These are phyloP conservation scores for Gamsiella multidivaricata DNA, from an alignment of 192 early-diverging fungal genomes.

Conservation along the genomic window DNA sequence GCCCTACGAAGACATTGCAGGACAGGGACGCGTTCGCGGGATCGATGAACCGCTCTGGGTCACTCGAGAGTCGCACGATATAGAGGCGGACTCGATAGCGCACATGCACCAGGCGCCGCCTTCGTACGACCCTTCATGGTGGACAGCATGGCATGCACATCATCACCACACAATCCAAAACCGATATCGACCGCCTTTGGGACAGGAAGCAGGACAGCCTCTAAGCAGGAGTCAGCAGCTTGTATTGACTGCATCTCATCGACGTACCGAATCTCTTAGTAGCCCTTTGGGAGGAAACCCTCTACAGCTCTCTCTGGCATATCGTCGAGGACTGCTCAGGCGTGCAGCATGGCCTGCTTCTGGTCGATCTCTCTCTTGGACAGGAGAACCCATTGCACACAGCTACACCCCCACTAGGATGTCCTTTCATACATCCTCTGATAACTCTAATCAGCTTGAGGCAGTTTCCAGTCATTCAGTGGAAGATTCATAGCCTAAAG, in stretches of 20 bases:
- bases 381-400: not conserved
- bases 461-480: too few relatives aligned
- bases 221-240: not conserved
- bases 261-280: constrained; percentile 12
- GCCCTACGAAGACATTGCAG: not conserved
- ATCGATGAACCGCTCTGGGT: not conserved
- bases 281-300: not conserved
- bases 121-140: constrained; percentile 35
- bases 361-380: constrained; percentile 35
- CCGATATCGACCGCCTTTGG: not conserved
- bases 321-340: not conserved
- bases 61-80: not conserved
- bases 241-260: not conserved
- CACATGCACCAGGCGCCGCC: constrained; percentile 20
- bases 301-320: not conserved
- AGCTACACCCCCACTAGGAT: not conserved
- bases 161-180: not conserved
- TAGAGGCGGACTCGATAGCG: not conserved
- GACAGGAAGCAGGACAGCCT: not conserved
- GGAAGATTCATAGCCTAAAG: too few relatives aligned
- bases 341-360: not conserved
- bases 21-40: not conserved
- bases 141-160: constrained; percentile 2
- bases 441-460: too few relatives aligned
- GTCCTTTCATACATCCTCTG: not conserved